Evolutionary conservation across 1,284 basidiomycete genomes (phyloP), one percentile per base, ranked within the genome.

Genomic region (Leccinum ponderosum): DNA sequence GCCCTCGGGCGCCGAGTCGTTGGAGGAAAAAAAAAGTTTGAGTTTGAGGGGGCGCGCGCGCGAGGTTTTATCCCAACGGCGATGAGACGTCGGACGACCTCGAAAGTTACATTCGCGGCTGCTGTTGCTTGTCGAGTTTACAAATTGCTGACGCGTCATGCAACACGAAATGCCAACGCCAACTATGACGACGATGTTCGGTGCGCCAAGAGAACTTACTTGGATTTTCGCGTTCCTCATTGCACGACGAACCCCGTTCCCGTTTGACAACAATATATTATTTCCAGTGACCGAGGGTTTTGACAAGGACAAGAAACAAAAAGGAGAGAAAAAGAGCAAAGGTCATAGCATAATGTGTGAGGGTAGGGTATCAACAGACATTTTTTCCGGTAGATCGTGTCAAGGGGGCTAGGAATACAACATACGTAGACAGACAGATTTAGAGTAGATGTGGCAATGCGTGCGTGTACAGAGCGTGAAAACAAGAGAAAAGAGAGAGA

Each of bases 381-480:
- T 52, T 52, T 52, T 52, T 31, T 27, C 25, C 25, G 14, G 51
- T n/a, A 52, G 27, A 52, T n/a, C 5, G 15, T 52, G 51, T 11
- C 51, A 52, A 15, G 51, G 51, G 51, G 6, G 48, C 51, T 52
- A 52, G 3, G 53, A 55, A 37, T 55, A 55, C 53, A 55, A 6
- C 3, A 9, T 25, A 27, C 50, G 55, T 56, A 44, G 20, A 33
- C 29, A 53, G 42, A 56, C 42, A 56, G 44, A 51, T 52, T 44
- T 44, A 57, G 33, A 57, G 50, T 60, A 65, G 52, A 53, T 67
- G 57, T 37, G 55, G 37, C 58, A 60, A 47, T 35, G 47, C 42
- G 37, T 60, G 53, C 53, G 53, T 55, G 53, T 7, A 27, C 53
- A 55, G 37, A 55, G 53, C 37, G n/a, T 55, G 53, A 55, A 55